Conservation (phyloP, 139 green algal genomes). For the Spirogloea muscicola region DNA sequence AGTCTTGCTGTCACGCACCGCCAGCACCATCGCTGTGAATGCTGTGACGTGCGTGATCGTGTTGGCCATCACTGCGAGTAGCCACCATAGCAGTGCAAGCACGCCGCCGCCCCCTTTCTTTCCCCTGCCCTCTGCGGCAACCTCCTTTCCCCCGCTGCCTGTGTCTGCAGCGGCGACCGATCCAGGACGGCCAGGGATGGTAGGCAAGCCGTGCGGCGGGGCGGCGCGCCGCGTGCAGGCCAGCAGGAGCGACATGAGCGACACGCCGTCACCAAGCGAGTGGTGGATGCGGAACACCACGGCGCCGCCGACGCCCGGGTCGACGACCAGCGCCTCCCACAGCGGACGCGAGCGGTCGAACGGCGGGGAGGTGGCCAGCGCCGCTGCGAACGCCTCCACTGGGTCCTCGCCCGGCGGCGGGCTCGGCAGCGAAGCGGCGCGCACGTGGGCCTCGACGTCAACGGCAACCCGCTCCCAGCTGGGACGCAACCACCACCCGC, state of each 20-base stretch:
- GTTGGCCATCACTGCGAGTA: background rate
- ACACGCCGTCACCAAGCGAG: slow-evolving; percentile 21
- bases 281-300: slow-evolving; percentile 38
- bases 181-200: slow-evolving; percentile 5
- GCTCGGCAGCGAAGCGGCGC: too few species aligned
- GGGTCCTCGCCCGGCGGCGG: too few species aligned
- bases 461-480: too few species aligned
- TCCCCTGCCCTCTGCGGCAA: background rate
- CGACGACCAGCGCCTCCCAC: too few species aligned
- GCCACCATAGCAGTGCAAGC: background rate
- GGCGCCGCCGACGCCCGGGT: too few species aligned
- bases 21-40: slow-evolving; percentile 15
- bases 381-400: too few species aligned
- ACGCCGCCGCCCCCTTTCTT: background rate
- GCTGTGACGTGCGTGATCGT: background rate
- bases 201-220: slow-evolving; percentile 3
- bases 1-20: slow-evolving; percentile 1
- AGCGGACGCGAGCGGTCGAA: too few species aligned
- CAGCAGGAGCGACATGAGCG: slow-evolving; percentile 37
- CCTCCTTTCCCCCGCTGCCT: background rate
- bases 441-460: too few species aligned
- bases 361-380: too few species aligned
- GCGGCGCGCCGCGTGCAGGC: slow-evolving; percentile 18
- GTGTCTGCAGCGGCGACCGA: too few species aligned
- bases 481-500: too few species aligned